Conservation (phyloP, 495 filamentous ascomycete species). For the Daldinia loculata region DNA sequence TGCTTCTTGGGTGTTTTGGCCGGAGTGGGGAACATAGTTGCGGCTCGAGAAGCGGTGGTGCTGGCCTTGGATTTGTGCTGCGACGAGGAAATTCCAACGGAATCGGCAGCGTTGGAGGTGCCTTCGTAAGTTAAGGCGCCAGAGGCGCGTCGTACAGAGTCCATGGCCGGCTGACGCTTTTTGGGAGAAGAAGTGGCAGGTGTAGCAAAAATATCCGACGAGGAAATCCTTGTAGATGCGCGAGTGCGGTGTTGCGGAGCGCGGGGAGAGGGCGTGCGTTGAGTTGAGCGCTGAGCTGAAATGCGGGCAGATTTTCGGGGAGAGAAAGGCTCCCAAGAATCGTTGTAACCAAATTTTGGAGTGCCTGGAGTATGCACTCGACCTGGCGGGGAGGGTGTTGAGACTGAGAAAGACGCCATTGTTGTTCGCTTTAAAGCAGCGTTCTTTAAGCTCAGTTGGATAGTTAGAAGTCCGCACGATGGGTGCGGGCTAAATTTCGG, state of each 20-base stretch:
- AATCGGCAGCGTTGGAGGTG: conserved; percentile 48
- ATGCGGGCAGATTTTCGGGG: conserved; percentile 66
- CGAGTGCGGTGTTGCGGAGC: conserved; percentile 47
- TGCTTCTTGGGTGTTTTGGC: conserved; percentile 87
- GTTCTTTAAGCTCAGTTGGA: neutral
- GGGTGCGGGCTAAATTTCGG: neutral
- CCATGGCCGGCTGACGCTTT: conserved; percentile 51
- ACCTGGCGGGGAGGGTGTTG: conserved; percentile 71
- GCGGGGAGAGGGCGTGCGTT: conserved; percentile 57
- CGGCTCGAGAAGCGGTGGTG: conserved; percentile 21
- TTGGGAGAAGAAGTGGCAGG: conserved; percentile 63
- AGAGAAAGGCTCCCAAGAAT: conserved; percentile 75
- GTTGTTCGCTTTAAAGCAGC: conserved; percentile 3
- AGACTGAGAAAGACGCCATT: conserved; percentile 48
- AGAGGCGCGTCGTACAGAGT: conserved; percentile 52
- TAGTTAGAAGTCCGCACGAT: neutral
- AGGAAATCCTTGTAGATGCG: conserved; percentile 45
- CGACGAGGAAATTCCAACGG: conserved; percentile 46
- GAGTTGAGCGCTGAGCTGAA: conserved; percentile 50
- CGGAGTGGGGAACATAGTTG: conserved; percentile 82
- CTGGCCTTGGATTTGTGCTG: conserved; percentile 37
- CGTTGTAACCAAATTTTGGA: conserved; percentile 74
- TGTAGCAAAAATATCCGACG: conserved; percentile 49
- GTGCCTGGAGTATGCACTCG: conserved; percentile 73
- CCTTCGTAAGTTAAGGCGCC: conserved; percentile 47